Evolutionary conservation across 1,284 basidiomycete genomes (phyloP), one percentile per base, ranked within the genome.

Genomic region (Erythrobasidium hasegawianum): DNA sequence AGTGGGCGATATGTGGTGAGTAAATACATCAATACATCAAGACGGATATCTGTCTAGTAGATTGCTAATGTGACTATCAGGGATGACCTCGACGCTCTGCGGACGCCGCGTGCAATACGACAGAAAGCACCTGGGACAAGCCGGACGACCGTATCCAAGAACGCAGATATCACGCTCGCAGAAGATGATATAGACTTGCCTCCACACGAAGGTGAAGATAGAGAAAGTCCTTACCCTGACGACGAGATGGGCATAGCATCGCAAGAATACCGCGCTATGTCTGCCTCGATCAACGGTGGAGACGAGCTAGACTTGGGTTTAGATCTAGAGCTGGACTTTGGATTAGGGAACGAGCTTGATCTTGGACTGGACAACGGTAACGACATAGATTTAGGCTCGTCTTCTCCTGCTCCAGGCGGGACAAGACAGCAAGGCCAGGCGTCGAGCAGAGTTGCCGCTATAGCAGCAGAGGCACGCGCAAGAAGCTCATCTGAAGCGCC

Each of bases 181-280:
- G 72, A 72, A 41, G 69, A 71, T 27, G 68, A 70, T 39, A 33
- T 69, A 1, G 50, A 70, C 50, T 14, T 47, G 14, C 43, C 43
- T 24, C n/a, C 16, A 5, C 43, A 24, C 14, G 43, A 47, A n/a
- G 43, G 43, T 24, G 43, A 47, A 4, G 43, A 47, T 14, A 4
- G 22, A 24, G n/a, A 16, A 47, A 33, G 33, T 33, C 59, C 54
- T 39, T 53, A 53, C 72, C 81, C 89, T 38, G 88, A 86, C 2
- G 86, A 86, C 7, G 83, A 83, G 0, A 87, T 88, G 70, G 89
- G 89, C 49, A 88, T 93, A 71, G 90, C 89, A 43, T 90, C 88
- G 0, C 87, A 90, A 75, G 89, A 92, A 76, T 92, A 59, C 24
- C 57, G 64, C 10, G 61, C 61, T 29, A 26, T 53, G 24, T 54